phyloP scores from a whole-genome alignment of 2,329 filamentous ascomycete species.

The Thermochaetoides dissita region DNA sequence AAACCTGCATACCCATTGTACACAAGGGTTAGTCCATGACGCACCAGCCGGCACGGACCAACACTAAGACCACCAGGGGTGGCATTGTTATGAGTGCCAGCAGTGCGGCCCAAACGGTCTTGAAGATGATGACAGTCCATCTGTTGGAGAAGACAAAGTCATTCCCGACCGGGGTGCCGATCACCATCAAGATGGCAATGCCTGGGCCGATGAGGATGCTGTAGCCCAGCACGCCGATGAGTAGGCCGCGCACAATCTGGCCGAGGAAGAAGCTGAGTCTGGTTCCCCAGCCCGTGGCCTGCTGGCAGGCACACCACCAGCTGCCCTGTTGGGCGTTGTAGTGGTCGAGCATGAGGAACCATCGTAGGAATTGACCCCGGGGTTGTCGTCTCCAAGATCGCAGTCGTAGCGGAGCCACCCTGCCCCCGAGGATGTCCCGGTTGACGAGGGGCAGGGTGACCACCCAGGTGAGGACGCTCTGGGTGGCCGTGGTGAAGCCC shows the following conservation, averaged over 20 bases:
- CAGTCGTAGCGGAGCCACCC: conserved; percentile 33
- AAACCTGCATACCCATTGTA: background rate
- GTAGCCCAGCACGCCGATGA: conserved; percentile 26
- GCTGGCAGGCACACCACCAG: conserved; percentile 1
- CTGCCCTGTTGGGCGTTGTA: background rate
- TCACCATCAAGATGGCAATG: conserved; percentile 28
- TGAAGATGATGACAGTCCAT: conserved; percentile 37
- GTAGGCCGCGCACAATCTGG: conserved; percentile 23
- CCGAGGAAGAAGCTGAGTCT: conserved; percentile 22
- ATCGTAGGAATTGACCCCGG: conserved; percentile 21
- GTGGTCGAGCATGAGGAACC: conserved; percentile 30
- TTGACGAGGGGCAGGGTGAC: conserved; percentile 34
- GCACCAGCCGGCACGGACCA: conserved; percentile 34
- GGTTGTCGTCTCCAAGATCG: conserved; percentile 21
- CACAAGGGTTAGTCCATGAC: conserved; percentile 7
- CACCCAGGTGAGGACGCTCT: conserved; percentile 37
- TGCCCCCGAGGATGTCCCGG: conserved; percentile 29
- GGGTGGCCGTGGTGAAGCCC: conserved; percentile 36
- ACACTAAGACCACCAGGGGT: conserved; percentile 34
- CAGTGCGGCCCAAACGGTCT: conserved; percentile 32
- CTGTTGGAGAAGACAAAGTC: conserved; percentile 30
- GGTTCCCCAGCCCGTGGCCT: conserved; percentile 14
- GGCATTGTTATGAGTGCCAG: conserved; percentile 34
- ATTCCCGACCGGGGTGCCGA: conserved; percentile 23
- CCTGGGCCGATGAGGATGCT: conserved; percentile 28